Evolutionary conservation across 192 early-diverging fungal species (phyloP).

Genomic region (Coemansia aciculifera): DNA sequence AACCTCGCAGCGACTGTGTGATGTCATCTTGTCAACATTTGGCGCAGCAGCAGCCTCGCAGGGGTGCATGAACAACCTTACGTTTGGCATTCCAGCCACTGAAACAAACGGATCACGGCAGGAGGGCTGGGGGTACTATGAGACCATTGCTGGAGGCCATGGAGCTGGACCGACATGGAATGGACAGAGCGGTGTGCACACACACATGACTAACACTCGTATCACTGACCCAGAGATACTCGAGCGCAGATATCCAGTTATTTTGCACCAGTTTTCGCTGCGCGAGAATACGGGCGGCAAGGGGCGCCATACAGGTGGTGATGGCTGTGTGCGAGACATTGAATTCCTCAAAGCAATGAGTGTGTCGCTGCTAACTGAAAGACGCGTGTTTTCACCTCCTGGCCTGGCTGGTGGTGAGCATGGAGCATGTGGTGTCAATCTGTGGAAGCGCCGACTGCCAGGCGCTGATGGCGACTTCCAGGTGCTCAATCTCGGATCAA

Average conservation of each 20-base stretch:
- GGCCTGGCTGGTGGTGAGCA: constrained; percentile 79
- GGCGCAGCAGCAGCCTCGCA: constrained; percentile 88
- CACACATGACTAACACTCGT: constrained; percentile 96
- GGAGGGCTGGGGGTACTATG: constrained; percentile 94
- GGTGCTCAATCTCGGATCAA: constrained; percentile 77
- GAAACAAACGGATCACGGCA: constrained; percentile 30
- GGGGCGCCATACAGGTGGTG: constrained; percentile 77
- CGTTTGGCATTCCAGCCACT: constrained; percentile 72
- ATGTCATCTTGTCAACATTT: constrained; percentile 91
- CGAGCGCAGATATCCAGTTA: constrained; percentile 87
- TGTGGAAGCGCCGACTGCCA: constrained; percentile 63
- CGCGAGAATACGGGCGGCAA: constrained; percentile 74
- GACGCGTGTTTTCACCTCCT: constrained; percentile 87
- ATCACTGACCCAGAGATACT: constrained; percentile 97
- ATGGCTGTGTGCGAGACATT: constrained; percentile 91
- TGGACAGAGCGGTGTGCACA: constrained; percentile 77
- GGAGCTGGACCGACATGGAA: constrained; percentile 91
- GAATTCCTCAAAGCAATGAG: constrained; percentile 87
- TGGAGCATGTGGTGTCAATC: constrained; percentile 73
- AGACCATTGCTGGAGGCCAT: constrained; percentile 86
- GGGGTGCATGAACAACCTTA: constrained; percentile 95
- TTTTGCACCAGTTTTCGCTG: constrained; percentile 82
- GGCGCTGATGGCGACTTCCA: constrained; percentile 18
- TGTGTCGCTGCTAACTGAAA: constrained; percentile 89
- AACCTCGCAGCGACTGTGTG: constrained; percentile 89